Conservation (phyloP, 805 yeast species). For the Starmerella gropengiesseri region DNA sequence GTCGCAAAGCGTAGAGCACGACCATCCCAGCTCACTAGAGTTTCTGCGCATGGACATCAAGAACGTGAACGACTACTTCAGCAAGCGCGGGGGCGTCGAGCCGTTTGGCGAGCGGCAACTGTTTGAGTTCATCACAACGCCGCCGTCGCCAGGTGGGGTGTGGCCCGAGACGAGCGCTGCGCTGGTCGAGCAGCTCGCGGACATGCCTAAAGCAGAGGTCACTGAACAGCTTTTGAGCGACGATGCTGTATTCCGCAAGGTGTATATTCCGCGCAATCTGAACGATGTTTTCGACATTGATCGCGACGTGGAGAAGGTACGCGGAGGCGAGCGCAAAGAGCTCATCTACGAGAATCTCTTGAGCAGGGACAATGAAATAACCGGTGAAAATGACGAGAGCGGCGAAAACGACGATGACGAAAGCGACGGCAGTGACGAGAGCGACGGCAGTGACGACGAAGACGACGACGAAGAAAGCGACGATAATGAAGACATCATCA, state of each 20-base stretch:
- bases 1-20: constrained; percentile 95
- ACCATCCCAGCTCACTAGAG: constrained; percentile 92
- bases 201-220: constrained; percentile 24
- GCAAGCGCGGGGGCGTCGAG: constrained; percentile 51
- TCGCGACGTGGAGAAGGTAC: constrained; percentile 50
- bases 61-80: constrained; percentile 82
- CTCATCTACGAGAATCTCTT: constrained; percentile 39
- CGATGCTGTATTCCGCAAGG: constrained; percentile 83
- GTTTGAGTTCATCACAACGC: constrained; percentile 55
- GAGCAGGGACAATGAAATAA: constrained; percentile 25
- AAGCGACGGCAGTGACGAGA: neutral
- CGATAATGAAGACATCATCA: constrained; percentile 26
- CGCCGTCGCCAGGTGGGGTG: constrained; percentile 30
- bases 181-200: constrained; percentile 23
- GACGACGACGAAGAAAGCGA: constrained; percentile 32
- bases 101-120: constrained; percentile 73
- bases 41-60: constrained; percentile 95
- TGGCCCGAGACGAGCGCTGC: constrained; percentile 30
- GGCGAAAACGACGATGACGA: neutral
- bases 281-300: constrained; percentile 45
- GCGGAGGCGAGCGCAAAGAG: constrained; percentile 38
- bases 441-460: constrained; percentile 4
- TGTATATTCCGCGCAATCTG: constrained; percentile 59
- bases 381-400: neutral
- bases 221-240: constrained; percentile 44